Conservation (phyloP, 1,284 basidiomycete genomes). For the Irpex rosettiformis region DNA sequence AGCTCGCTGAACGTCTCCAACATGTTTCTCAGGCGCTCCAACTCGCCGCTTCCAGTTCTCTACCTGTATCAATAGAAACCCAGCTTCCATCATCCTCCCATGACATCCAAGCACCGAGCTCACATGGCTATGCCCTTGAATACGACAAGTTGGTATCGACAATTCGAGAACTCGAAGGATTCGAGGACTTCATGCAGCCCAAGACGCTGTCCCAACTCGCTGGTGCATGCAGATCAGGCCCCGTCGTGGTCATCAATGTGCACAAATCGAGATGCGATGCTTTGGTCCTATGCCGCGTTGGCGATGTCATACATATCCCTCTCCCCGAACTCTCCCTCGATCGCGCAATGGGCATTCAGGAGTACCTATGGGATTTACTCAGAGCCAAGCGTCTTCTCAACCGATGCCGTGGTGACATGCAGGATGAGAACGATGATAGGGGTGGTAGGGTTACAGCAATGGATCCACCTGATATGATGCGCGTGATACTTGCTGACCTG, state of each 20-base stretch:
- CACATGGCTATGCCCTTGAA: background rate
- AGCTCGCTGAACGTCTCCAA: background rate
- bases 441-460: too few relatives aligned
- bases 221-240: background rate
- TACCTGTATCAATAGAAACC: too few relatives aligned
- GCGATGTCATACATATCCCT: background rate
- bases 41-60: too few relatives aligned
- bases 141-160: background rate
- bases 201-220: background rate
- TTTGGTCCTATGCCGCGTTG: background rate
- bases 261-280: background rate
- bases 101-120: background rate
- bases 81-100: background rate
- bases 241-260: background rate
- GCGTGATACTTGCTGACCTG: too few relatives aligned
- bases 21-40: background rate
- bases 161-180: background rate
- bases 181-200: background rate
- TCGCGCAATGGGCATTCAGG: background rate
- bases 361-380: background rate
- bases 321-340: background rate
- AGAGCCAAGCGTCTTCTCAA: background rate
- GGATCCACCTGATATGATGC: too few relatives aligned
- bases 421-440: background rate
- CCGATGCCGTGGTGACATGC: background rate